These are phyloP conservation scores for Xerocomus brunneocitrinus DNA, from an alignment of 768 basidiomycete genomes.

Conservation along the genomic window DNA sequence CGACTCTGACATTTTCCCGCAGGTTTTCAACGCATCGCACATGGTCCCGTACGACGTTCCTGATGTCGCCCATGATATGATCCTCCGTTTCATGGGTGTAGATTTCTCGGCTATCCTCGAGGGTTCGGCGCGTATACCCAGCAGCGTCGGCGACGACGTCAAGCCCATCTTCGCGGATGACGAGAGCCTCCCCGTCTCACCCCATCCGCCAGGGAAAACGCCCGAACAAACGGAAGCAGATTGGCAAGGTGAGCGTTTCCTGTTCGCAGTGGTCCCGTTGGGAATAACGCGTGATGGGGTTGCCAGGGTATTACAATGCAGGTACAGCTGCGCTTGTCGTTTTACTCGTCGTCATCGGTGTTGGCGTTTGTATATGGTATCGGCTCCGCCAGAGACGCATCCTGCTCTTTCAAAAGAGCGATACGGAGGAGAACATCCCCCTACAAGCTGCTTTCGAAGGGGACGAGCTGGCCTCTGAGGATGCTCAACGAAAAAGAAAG, in stretches of 20 bases:
- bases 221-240: constrained; percentile 78
- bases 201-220: constrained; percentile 45
- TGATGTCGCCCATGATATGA: constrained; percentile 92
- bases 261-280: not conserved
- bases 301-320: constrained; percentile 87
- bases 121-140: constrained; percentile 76
- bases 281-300: not conserved
- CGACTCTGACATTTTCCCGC: not conserved
- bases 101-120: constrained; percentile 80
- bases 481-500: constrained; percentile 34
- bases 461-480: constrained; percentile 40
- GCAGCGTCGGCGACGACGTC: constrained; percentile 66
- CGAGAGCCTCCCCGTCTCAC: constrained; percentile 24
- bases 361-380: constrained; percentile 80
- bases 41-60: constrained; percentile 93
- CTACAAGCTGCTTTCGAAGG: constrained; percentile 39
- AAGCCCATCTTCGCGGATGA: constrained; percentile 61
- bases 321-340: constrained; percentile 85
- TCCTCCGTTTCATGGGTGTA: constrained; percentile 92
- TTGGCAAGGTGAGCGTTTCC: constrained; percentile 70
- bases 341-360: constrained; percentile 59
- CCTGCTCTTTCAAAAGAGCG: constrained; percentile 19
- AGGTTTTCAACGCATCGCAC: constrained; percentile 93
- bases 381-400: constrained; percentile 35
- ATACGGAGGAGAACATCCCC: constrained; percentile 51